Base-by-base conservation (phyloP, 73 alveolate genomes). In the Paramecium primaurelia region DNA sequence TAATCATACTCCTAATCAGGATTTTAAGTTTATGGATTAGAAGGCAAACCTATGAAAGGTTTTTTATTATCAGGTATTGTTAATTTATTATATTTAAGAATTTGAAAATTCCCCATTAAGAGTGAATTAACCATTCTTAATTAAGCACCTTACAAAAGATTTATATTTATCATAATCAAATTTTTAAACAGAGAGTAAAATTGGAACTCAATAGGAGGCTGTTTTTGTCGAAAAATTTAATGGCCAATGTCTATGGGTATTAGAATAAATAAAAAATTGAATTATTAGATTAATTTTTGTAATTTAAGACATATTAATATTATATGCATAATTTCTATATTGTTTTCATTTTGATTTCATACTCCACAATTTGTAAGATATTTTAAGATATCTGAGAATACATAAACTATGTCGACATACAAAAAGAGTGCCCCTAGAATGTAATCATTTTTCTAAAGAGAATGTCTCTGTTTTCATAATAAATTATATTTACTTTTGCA, bases 341-440 rank as follows among this genome's bases (percentile, higher is more conserved):
- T 8, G 20, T 54, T 54, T 34, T 59, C 86, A 44, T 26, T 54
- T 34, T 59, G 77, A 44, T 26, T 69, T 45, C 34, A 80, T 44
- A 26, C 73, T 73, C 3, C 58, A 54, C 0, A 77, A 38, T 22
- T 51, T 0, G 3, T 37, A 71, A 37, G 4, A 40, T 5, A 58
- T 54, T 40, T 49, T 80, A 47, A 80, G 3, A 45, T 3, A 6
- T 80, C 91, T 26, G 16, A 9, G 58, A 92, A 93, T 42, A 93
- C 40, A 40, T 38, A 68, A 18, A 93, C 59, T 3, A 93, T 92
- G 40, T 93, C 96, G n/a, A 91, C 32, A 30, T 93, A 92, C n/a
- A 93, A 32, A 38, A 93, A 49, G 5, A 93, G 34, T 25, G 96
- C 95, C 18, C 96, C 96, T 2, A 93, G 25, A n/a, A 93, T 92